Evolutionary conservation across 1,284 basidiomycete species (phyloP).

Genomic region (Malassezia brasiliensis): DNA sequence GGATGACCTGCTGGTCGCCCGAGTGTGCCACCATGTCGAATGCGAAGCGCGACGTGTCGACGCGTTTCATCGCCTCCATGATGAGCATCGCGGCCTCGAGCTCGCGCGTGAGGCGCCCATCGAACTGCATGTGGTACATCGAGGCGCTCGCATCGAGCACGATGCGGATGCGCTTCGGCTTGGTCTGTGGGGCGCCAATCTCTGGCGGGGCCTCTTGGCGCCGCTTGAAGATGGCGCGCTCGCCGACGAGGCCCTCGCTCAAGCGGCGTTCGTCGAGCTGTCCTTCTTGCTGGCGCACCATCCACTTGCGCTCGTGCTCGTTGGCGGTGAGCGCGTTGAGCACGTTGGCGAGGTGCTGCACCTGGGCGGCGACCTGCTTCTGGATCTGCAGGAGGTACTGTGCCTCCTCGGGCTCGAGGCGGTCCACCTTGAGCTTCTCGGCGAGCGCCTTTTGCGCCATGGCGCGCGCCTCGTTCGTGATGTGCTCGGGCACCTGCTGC

Average conservation of each 20-base stretch:
- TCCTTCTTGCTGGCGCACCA: conserved; percentile 48
- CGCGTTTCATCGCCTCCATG: conserved; percentile 44
- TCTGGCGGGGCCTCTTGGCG: conserved; percentile 43
- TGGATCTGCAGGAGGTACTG: conserved; percentile 39
- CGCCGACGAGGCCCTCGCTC: conserved; percentile 48
- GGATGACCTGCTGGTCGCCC: conserved; percentile 45
- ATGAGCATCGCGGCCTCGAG: conserved; percentile 45
- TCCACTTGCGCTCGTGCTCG: conserved; percentile 48
- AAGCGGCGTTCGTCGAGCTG: conserved; percentile 48
- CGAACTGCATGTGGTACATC: conserved; percentile 47
- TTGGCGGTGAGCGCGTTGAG: conserved; percentile 47
- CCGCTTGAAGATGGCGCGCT: conserved; percentile 46
- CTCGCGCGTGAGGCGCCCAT: conserved; percentile 40
- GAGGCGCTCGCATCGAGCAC: conserved; percentile 45
- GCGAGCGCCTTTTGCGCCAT: conserved; percentile 49
- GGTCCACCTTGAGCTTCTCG: conserved; percentile 42
- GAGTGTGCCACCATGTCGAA: conserved; percentile 48
- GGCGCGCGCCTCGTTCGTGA: conserved; percentile 46
- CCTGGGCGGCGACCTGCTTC: conserved; percentile 34
- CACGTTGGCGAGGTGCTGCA: conserved; percentile 36
- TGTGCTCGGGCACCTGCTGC: conserved; percentile 45
- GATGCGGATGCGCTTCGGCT: conserved; percentile 49
- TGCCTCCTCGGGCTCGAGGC: conserved; percentile 44
- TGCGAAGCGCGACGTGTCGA: conserved; percentile 37
- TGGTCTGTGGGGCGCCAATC: conserved; percentile 44